Conservation (phyloP, 202 grass and related monocot genomes). For the Setaria italica region DNA sequence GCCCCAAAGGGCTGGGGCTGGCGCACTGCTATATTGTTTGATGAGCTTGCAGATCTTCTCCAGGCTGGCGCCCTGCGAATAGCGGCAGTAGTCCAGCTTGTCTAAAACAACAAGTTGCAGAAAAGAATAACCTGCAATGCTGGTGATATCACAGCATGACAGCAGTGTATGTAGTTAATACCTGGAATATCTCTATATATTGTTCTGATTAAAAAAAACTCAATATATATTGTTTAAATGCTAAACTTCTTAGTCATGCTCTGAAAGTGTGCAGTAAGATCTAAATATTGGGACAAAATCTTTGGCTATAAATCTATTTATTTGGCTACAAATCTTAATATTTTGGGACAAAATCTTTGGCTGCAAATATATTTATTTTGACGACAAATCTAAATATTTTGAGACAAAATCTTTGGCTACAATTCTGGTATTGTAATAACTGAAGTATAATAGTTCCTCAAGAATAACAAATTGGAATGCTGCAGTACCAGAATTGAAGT, state of each 20-base stretch:
- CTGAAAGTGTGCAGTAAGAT: constrained; percentile 31
- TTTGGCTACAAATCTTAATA: no score
- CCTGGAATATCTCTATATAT: background rate
- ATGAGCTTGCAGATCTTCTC: constrained; percentile 90
- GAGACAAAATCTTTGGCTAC: no score
- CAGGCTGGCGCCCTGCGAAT: constrained; percentile 86
- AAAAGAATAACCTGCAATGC: constrained; percentile 15
- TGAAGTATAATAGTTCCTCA: no score
- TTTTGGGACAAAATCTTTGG: no score
- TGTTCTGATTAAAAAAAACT: background rate
- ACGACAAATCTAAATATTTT: no score
- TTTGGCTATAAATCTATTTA: no score
- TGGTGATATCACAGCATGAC: background rate
- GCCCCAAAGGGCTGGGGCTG: constrained; percentile 99
- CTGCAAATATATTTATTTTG: no score
- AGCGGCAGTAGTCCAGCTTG: constrained; percentile 85
- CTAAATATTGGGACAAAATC: no score
- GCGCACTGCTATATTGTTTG: constrained; percentile 93
- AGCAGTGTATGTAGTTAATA: background rate
- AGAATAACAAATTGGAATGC: no score
- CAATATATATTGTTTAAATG: background rate
- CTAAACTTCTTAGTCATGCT: background rate
- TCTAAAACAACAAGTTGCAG: constrained; percentile 47
- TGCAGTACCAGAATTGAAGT: no score
- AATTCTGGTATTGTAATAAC: no score